Conservation (phyloP, 2,329 filamentous ascomycete species). For the Fusarium anthophilum region DNA sequence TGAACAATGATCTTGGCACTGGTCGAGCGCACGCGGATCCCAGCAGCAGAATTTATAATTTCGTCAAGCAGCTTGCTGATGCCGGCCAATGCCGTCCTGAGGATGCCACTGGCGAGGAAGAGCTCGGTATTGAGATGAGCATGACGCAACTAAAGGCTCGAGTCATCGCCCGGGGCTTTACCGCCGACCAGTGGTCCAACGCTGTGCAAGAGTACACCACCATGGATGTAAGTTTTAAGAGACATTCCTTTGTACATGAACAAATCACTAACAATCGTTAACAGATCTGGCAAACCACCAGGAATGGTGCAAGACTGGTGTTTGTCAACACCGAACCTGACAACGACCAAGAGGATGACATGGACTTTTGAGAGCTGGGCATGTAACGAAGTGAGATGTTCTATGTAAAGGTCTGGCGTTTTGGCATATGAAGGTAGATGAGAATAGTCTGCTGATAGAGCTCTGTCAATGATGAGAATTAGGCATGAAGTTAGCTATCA, state of each 20-base stretch:
- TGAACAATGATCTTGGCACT: slow-evolving; percentile 75
- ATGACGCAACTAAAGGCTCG: slow-evolving; percentile 89
- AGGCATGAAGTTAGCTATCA: neutral
- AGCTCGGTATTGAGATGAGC: slow-evolving; percentile 74
- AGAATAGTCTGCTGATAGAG: slow-evolving; percentile 30
- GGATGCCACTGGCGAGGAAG: slow-evolving; percentile 64
- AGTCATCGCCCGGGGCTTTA: slow-evolving; percentile 96
- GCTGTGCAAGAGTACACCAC: slow-evolving; percentile 90
- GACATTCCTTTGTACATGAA: neutral
- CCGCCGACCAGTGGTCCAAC: slow-evolving; percentile 87
- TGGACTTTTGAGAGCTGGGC: slow-evolving; percentile 49
- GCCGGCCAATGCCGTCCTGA: slow-evolving; percentile 86
- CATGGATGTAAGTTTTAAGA: slow-evolving; percentile 78
- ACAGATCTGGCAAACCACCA: slow-evolving; percentile 82
- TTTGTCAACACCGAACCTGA: slow-evolving; percentile 70
- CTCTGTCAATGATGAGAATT: slow-evolving; percentile 17
- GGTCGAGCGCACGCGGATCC: slow-evolving; percentile 77
- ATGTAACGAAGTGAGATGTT: slow-evolving; percentile 32
- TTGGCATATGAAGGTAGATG: slow-evolving; percentile 42
- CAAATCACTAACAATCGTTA: slow-evolving; percentile 49
- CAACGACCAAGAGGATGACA: slow-evolving; percentile 58
- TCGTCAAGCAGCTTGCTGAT: slow-evolving; percentile 89
- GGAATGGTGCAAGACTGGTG: slow-evolving; percentile 74
- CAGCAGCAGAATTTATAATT: slow-evolving; percentile 91
- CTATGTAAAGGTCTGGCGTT: slow-evolving; percentile 45